Evolutionary conservation across 495 filamentous ascomycete genomes (phyloP), one percentile per base, ranked within the genome.

Genomic region (Xylaria nigripes): DNA sequence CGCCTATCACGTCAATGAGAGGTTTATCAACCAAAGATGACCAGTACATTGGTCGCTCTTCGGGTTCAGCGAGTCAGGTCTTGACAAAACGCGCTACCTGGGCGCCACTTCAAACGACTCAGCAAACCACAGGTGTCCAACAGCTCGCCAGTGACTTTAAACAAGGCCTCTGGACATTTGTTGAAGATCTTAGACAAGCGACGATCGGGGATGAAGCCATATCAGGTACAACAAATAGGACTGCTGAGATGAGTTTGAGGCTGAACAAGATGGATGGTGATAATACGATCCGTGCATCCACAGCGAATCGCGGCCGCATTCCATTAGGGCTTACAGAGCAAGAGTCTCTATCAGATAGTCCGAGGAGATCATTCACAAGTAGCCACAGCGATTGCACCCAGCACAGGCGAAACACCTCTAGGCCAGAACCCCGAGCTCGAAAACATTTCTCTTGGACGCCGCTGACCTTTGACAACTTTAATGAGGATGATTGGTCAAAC

Each of bases 151-250:
- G 86, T 8, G 93, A 95, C 67, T 80, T 98, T 61, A 84, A 84
- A 57, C 82, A 90, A 38, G 93, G 93, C 0, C 72, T 97, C n/a
- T 93, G 89, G 89, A 96, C 89, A 13, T 98, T 97, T 67, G 79
- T 96, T 56, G 93, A 97, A 64, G 93, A 97, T 68, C 78, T 98
- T 23, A 78, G 90, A 57, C 93, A 98, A 70, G 93, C 89, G 13
- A 95, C 93, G 2, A 88, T 96, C 12, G 93, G 92, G 36, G 93
- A 97, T 27, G 93, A 97, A 68, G 87, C 81, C 10, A 81, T 89
- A 53, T 70, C 73, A 46, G 71, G 73, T 10, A 70, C 72, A 22
- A 59, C 64, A 48, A 55, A 69, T 57, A 57, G 62, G 49, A 68
- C 61, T 23, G 60, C 55, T 19, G 50, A 56, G n/a, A 56, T 68